Conservation (phyloP, 352 stramenopile species). For the Lagenidium giganteum region DNA sequence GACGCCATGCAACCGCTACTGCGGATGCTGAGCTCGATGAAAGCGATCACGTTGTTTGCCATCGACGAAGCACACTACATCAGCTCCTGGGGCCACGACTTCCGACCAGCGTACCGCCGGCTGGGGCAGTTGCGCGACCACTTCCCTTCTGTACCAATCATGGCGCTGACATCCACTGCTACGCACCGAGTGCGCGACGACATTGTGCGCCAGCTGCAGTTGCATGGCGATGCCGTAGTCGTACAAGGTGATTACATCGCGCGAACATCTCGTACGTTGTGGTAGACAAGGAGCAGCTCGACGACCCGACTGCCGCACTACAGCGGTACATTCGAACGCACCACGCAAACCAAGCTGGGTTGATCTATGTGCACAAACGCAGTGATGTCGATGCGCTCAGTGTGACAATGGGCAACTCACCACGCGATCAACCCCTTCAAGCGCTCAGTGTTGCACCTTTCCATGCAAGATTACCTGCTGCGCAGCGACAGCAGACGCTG, state of each 20-base stretch:
- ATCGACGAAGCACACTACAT: constrained; percentile 93
- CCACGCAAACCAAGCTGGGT: constrained; percentile 21
- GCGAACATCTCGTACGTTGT: constrained; percentile 54
- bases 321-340: constrained; percentile 36
- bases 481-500: constrained; percentile 32
- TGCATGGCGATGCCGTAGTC: constrained; percentile 26
- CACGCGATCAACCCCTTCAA: constrained; percentile 23
- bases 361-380: constrained; percentile 57
- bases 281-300: constrained; percentile 39
- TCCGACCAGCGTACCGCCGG: constrained; percentile 66
- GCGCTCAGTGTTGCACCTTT: constrained; percentile 34
- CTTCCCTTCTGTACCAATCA: constrained; percentile 42
- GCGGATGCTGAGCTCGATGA: constrained; percentile 16
- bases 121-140: constrained; percentile 29
- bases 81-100: constrained; percentile 88
- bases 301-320: constrained; percentile 30
- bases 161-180: constrained; percentile 90
- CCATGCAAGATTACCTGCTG: constrained; percentile 39
- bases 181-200: constrained; percentile 57
- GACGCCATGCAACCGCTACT: constrained; percentile 44
- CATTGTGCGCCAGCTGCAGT: constrained; percentile 38
- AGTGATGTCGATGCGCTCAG: constrained; percentile 43
- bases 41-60: constrained; percentile 47
- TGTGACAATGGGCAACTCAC: too few species aligned
- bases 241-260: constrained; percentile 51